These are phyloP conservation scores for Coemansia aciculifera DNA, from an alignment of 192 early-diverging fungal species.

Conservation along the genomic window DNA sequence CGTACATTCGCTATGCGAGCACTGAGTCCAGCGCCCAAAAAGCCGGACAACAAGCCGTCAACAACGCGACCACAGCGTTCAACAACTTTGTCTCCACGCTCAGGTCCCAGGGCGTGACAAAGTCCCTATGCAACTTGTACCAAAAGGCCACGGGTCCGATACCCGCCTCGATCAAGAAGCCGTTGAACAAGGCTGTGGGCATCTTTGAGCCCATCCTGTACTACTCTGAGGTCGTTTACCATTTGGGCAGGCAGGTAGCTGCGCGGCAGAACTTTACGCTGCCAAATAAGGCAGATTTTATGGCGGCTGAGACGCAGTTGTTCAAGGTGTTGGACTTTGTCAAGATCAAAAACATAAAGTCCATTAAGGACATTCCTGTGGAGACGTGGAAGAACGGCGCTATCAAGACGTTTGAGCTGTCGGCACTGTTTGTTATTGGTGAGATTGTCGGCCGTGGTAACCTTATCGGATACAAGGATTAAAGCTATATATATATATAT, in stretches of 20 bases:
- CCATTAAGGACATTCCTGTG: constrained; percentile 44
- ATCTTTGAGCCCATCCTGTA: constrained; percentile 46
- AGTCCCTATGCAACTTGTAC: constrained; percentile 52
- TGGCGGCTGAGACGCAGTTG: constrained; percentile 47
- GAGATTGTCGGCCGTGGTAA: constrained; percentile 50
- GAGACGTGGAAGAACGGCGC: constrained; percentile 53
- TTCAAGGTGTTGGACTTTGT: constrained; percentile 52
- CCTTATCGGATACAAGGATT: constrained; percentile 54
- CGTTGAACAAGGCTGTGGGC: constrained; percentile 48
- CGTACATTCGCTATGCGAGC: constrained; percentile 54
- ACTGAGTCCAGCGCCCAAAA: constrained; percentile 51
- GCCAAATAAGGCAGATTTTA: constrained; percentile 50
- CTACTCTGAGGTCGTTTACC: constrained; percentile 53
- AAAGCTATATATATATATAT: constrained; percentile 1
- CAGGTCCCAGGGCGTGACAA: constrained; percentile 44
- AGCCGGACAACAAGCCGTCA: constrained; percentile 34
- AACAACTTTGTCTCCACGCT: constrained; percentile 6
- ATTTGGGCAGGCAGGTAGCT: constrained; percentile 46
- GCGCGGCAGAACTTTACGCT: constrained; percentile 49
- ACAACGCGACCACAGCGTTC: constrained; percentile 36
- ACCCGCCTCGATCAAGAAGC: constrained; percentile 42
- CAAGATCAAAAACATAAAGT: constrained; percentile 47
- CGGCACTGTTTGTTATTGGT: constrained; percentile 46
- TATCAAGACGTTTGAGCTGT: constrained; percentile 54
- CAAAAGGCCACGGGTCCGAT: constrained; percentile 43